Base-by-base conservation (phyloP, 148 eudicot species). In the Camellia lanceoleosa region DNA sequence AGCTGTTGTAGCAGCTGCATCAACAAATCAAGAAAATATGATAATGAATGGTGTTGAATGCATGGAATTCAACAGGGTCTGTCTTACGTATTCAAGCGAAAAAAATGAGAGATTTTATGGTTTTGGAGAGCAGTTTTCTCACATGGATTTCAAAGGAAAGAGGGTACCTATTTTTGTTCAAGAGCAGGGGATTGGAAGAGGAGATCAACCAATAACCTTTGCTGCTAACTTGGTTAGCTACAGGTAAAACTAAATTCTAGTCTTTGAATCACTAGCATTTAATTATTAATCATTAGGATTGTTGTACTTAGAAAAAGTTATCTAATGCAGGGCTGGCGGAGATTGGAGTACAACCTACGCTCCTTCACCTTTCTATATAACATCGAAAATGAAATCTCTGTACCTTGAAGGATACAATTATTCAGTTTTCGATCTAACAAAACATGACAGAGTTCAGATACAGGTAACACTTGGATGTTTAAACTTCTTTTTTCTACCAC, bases 171-270 rank as follows among this genome's bases (percentile, higher is more conserved):
- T 97, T 64, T 86, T 97, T 67, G 99, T 97, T 63, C 99, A 97
- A 89, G 99, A 97, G 69, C 99, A 97, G 84, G 97, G 99, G 16
- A 94, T 97, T 85, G 99, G 99, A 73, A 92, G 99, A 88, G 99
- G 99, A 18, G 98, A 97, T 87, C 99, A 97, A 82, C 99, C 99
- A n/a, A 92, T 97, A 71, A 89, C 95, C 60, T 87, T 92, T 80
- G 98, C 97, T 72, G 92, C 93, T 68, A 97, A 97, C 85, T 78
- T 97, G 84, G 90, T 97, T 77, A 94, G 99, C 87, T 94, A 92
- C 84, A 97, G 99, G 99, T 94, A 82, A 15, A 70, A 44, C 59
- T 41, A 68, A 62, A 72, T 51, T 46, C 49, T 4, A 51, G 44
- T 16, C 41, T 49, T 7, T 64, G 59, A 49, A 51, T 71, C 16